A percentile compares a stretch with the other conserved stretches of the same genome.
Evolutionary conservation across 1,139 yeast genomes (phyloP).

Genomic region (Suhomyces chickasaworum): DNA sequence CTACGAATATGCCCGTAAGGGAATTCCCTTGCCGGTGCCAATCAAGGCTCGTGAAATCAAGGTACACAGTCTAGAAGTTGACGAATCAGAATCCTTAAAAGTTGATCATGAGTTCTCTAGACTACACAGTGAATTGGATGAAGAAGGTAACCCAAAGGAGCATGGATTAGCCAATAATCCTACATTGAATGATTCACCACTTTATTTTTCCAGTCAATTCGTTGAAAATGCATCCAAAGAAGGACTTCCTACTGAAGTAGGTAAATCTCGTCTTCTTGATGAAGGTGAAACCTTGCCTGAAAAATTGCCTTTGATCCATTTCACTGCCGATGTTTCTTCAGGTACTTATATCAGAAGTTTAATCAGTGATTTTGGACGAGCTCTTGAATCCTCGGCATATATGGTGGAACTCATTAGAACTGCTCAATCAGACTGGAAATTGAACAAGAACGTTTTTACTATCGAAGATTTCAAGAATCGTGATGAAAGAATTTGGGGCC

Average conservation of each 20-base stretch:
- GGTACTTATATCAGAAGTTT: constrained; percentile 94
- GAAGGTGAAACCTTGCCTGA: constrained; percentile 33
- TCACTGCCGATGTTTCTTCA: constrained; percentile 80
- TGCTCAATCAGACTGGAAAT: constrained; percentile 81
- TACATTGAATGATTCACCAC: constrained; percentile 61
- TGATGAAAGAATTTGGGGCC: constrained; percentile 68
- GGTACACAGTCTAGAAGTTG: constrained; percentile 56
- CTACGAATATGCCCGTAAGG: constrained; percentile 92
- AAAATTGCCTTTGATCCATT: constrained; percentile 63
- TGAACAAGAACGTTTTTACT: constrained; percentile 70
- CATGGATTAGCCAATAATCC: constrained; percentile 54
- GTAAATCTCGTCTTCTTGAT: constrained; percentile 27
- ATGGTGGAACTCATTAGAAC: constrained; percentile 82
- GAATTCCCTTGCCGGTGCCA: constrained; percentile 77
- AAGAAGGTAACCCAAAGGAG: constrained; percentile 52
- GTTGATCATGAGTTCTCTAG: constrained; percentile 58
- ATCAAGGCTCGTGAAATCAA: constrained; percentile 76
- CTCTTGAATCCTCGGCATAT: constrained; percentile 78
- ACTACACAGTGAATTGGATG: constrained; percentile 53
- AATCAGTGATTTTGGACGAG: constrained; percentile 84
- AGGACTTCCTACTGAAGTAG: constrained; percentile 20
- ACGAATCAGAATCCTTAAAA: constrained; percentile 53
- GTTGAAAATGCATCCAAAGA: constrained; percentile 42
- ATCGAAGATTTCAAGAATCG: constrained; percentile 62
- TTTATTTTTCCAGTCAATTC: constrained; percentile 60